Conservation (phyloP, 2,329 filamentous ascomycete genomes). For the Zopfia rhizophila region DNA sequence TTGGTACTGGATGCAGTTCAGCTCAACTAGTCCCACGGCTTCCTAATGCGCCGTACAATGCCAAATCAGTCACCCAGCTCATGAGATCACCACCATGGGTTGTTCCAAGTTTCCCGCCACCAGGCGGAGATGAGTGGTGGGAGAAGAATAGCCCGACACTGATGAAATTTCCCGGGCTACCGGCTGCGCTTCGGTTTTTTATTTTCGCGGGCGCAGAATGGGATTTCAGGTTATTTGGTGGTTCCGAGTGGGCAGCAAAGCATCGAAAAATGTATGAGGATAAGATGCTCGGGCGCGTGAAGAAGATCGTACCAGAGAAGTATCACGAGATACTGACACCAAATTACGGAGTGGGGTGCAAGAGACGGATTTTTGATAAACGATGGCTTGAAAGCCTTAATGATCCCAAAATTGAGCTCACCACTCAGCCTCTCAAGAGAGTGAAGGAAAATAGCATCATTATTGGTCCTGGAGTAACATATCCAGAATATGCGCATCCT, state of each 20-base stretch:
- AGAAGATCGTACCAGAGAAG: conserved; percentile 63
- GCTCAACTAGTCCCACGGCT: conserved; percentile 67
- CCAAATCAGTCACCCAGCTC: conserved; percentile 68
- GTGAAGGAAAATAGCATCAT: conserved; percentile 62
- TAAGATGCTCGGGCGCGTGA: conserved; percentile 60
- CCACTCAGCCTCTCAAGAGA: conserved; percentile 60
- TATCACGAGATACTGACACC: conserved; percentile 72
- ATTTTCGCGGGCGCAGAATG: conserved; percentile 56
- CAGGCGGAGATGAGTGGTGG: conserved; percentile 55
- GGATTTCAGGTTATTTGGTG: conserved; percentile 61
- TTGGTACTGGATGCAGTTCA: conserved; percentile 68
- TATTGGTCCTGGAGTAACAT: conserved; percentile 61
- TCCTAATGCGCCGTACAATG: conserved; percentile 58
- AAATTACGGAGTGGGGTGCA: conserved; percentile 71
- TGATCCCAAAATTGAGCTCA: conserved; percentile 64
- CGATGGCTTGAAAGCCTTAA: conserved; percentile 66
- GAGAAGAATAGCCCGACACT: conserved; percentile 59
- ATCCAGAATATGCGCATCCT: conserved; percentile 54
- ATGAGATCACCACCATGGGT: conserved; percentile 70
- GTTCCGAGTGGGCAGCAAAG: conserved; percentile 48
- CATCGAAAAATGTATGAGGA: conserved; percentile 54
- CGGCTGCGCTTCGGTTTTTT: conserved; percentile 56
- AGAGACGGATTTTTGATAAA: conserved; percentile 70
- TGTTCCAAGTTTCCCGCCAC: conserved; percentile 52
- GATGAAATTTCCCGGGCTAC: conserved; percentile 63